Evolutionary conservation across 805 yeast genomes (phyloP).

Genomic region (Kodamaea leandrae): DNA sequence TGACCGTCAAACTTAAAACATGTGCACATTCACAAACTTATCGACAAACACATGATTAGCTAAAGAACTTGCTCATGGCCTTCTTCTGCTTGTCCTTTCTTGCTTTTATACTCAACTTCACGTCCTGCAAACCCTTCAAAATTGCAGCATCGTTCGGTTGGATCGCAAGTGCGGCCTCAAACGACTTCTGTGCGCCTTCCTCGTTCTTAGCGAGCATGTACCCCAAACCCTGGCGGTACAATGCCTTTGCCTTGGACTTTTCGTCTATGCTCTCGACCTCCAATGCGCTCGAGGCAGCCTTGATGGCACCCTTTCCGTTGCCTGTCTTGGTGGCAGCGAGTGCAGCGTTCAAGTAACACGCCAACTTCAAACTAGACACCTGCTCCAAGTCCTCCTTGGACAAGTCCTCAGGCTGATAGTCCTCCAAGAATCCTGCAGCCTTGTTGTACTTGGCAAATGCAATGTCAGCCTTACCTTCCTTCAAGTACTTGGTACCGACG

Average conservation of each 20-base stretch:
- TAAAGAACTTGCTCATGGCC: constrained; percentile 72
- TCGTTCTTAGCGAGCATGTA: constrained; percentile 60
- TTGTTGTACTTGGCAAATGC: constrained; percentile 72
- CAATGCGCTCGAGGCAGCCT: constrained; percentile 64
- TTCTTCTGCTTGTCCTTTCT: constrained; percentile 68
- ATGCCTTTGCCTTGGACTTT: constrained; percentile 77
- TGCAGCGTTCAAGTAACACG: constrained; percentile 70
- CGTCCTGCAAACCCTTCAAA: constrained; percentile 57
- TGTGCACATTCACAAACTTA: no score
- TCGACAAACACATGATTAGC: neutral
- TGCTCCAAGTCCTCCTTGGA: constrained; percentile 50
- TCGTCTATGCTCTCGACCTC: constrained; percentile 58
- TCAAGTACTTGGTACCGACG: constrained; percentile 75
- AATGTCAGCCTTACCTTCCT: constrained; percentile 52
- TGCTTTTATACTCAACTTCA: constrained; percentile 49
- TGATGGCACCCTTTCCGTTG: constrained; percentile 51
- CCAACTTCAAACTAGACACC: constrained; percentile 54
- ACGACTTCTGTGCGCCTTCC: constrained; percentile 64
- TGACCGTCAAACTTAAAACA: no score
- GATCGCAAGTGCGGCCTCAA: constrained; percentile 60
- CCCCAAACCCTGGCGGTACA: constrained; percentile 82
- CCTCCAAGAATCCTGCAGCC: constrained; percentile 65
- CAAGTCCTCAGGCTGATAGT: constrained; percentile 71
- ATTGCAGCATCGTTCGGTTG: constrained; percentile 76
- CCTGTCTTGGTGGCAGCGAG: constrained; percentile 67